Conservation (phyloP, 73 alveolate species). For the Paramecium octaurelia region DNA sequence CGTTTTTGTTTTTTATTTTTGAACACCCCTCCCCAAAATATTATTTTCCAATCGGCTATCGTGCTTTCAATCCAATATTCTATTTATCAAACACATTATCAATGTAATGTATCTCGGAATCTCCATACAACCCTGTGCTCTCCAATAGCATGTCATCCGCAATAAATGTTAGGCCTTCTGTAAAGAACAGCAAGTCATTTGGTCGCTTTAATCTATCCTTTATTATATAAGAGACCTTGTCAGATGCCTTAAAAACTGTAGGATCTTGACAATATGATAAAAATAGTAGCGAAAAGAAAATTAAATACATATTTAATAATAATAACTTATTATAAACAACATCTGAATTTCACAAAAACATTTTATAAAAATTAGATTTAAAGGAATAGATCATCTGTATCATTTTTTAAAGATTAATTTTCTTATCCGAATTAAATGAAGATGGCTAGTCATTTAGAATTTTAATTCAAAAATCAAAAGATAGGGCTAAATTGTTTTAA, state of each 20-base stretch:
- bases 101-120: slow-evolving; percentile 27
- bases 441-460: no score
- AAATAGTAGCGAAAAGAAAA: background rate
- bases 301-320: background rate
- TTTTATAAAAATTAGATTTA: background rate
- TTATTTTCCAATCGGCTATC: background rate
- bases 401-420: no score
- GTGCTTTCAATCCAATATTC: background rate
- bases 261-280: background rate
- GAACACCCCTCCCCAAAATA: slow-evolving; percentile 43
- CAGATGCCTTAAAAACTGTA: slow-evolving; percentile 4
- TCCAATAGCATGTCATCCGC: background rate
- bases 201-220: background rate
- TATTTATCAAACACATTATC: background rate
- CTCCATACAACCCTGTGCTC: slow-evolving; percentile 22
- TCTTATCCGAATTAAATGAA: no score
- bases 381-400: no score
- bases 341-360: background rate
- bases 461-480: no score
- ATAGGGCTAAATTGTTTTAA: no score
- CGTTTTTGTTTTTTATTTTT: slow-evolving; percentile 20
- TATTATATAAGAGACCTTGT: background rate
- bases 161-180: slow-evolving; percentile 10
- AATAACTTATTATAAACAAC: background rate
- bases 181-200: slow-evolving; percentile 11